Evolutionary conservation across 345 rosid species (phyloP), one percentile per base, ranked within the genome.

Genomic region (Lumnitzera racemosa): DNA sequence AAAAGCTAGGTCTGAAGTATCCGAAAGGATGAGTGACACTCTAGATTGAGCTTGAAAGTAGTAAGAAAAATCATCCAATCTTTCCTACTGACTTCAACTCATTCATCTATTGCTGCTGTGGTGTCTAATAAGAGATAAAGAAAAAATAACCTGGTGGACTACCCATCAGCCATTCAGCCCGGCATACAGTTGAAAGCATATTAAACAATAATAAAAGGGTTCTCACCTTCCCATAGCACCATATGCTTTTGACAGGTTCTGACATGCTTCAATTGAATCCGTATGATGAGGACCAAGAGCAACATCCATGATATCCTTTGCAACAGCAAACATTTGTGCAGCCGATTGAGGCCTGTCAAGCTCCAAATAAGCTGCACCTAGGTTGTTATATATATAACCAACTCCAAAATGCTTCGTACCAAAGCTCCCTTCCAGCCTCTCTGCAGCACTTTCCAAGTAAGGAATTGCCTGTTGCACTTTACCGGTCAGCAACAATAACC

Each of bases 301-400:
- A 24, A 83, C 83, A 74, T 90, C 99, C 97, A 94, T 86, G 61
- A 88, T 84, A 51, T 88, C 97, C 77, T 90, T 88, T 27, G 96
- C 95, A 70, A 90, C 82, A 0, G 97, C 89, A 86, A 95, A 95
- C 86, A 86, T 83, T 68, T 84, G 96, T 55, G 91, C 97, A 14
- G 99, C 99, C 17, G 92, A 90, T 49, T 95, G 91, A 20, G 95
- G 97, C 70, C 92, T 86, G 46, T 77, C 96, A 2, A 94, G 72
- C 62, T 94, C 99, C 74, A 90, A 75, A 76, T 90, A 95, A 54
- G 97, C 97, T 1, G 97, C 89, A 5, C 99, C 99, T 61, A 95
- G 77, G 71, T 95, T 90, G 74, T 90, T 90, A 69, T 86, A 90
- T 54, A 95, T 83, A 67, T 88, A 90, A 17, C 96, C 96, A 15